Evolutionary conservation across 73 alveolate genomes (phyloP).

Genomic region (Loxodes magnus): DNA sequence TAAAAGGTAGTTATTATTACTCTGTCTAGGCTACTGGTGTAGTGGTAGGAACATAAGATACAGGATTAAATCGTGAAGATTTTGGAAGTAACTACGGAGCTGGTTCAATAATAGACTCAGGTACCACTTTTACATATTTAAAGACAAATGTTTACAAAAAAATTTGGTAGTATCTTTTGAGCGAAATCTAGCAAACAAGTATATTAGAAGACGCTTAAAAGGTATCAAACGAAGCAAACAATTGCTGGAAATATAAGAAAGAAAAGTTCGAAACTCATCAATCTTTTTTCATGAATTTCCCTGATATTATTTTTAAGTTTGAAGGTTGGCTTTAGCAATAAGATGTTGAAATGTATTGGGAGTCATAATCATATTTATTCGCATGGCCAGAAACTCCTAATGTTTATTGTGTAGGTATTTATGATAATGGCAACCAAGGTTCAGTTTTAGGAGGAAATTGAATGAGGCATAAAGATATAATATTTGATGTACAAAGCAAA

Average conservation of each 20-base stretch:
- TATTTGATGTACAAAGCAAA: neutral
- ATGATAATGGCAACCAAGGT: neutral
- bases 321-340: too few relatives aligned
- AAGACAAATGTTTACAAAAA: neutral
- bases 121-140: conserved; percentile 5
- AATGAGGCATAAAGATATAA: conserved; percentile 6
- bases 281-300: conserved; percentile 2
- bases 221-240: neutral
- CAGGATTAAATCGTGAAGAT: neutral
- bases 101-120: conserved; percentile 6
- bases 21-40: neutral
- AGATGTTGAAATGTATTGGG: conserved; percentile 1
- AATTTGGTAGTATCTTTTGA: neutral
- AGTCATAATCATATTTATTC: neutral
- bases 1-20: neutral
- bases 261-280: neutral
- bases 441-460: conserved; percentile 5
- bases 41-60: neutral
- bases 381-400: conserved; percentile 19
- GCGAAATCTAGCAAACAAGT: neutral
- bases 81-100: neutral
- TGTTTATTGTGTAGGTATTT: conserved; percentile 2
- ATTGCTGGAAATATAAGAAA: conserved; percentile 3
- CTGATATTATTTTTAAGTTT: neutral
- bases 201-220: conserved; percentile 1